A percentile compares a stretch with the other conserved stretches of the same genome.
Conservation (phyloP, 2,329 filamentous ascomycete species). For the Sporothrix protearum region DNA sequence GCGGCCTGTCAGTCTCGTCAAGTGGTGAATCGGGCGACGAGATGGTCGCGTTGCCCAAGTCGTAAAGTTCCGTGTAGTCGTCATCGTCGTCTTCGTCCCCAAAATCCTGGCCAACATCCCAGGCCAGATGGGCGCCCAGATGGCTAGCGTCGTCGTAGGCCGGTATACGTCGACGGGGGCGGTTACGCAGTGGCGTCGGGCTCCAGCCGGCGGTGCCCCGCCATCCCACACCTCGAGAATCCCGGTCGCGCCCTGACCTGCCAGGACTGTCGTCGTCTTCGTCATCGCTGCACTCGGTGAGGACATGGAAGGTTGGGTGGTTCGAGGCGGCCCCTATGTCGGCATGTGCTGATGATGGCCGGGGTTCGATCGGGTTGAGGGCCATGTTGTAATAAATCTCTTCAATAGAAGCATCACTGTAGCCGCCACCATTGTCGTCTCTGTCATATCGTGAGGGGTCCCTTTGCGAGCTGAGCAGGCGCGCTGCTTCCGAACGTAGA, state of each 20-base stretch:
- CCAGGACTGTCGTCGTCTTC: conserved; percentile 43
- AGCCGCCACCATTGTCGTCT: not conserved
- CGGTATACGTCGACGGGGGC: not conserved
- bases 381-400: conserved; percentile 37
- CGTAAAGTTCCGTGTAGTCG: conserved; percentile 24
- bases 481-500: not conserved
- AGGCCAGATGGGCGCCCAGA: conserved; percentile 12
- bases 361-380: not conserved
- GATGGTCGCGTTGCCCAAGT: conserved; percentile 11
- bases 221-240: not conserved
- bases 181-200: conserved; percentile 21
- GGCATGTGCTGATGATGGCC: conserved; percentile 43
- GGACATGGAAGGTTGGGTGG: conserved; percentile 50
- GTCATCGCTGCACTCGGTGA: conserved; percentile 59
- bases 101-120: conserved; percentile 8
- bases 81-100: conserved; percentile 19
- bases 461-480: not conserved
- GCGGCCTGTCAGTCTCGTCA: not conserved
- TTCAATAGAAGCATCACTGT: conserved; percentile 32
- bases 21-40: conserved; percentile 19
- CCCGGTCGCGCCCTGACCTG: not conserved
- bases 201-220: conserved; percentile 21
- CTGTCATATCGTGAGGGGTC: not conserved
- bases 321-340: conserved; percentile 48
- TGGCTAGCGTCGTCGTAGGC: conserved; percentile 13